A percentile compares a stretch with the other conserved stretches of the same genome.
phyloP scores from a whole-genome alignment of 768 basidiomycete genomes.

The Pulveroboletus ravenelii region DNA sequence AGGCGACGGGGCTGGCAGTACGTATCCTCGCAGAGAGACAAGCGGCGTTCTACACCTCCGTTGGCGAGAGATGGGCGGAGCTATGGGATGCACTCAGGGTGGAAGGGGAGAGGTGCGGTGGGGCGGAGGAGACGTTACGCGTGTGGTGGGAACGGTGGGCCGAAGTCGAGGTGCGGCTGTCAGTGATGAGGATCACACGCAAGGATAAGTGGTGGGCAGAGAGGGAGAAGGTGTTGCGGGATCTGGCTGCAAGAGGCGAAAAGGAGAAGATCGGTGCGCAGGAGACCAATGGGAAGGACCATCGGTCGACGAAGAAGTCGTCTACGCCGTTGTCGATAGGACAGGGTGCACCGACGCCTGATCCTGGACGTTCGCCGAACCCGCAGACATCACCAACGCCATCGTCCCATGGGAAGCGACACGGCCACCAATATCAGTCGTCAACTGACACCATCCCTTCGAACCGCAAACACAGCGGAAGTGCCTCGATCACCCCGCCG shows the following conservation, averaged over 20 bases:
- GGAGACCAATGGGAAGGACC: constrained; percentile 15
- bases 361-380: constrained; percentile 23
- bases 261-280: constrained; percentile 12
- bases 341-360: constrained; percentile 19
- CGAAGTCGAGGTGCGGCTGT: constrained; percentile 54
- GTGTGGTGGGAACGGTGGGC: constrained; percentile 70
- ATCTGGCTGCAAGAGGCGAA: constrained; percentile 11
- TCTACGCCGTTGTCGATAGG: constrained; percentile 2
- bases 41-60: constrained; percentile 52
- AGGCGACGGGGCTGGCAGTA: constrained; percentile 53
- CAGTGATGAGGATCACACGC: constrained; percentile 34
- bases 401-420: constrained; percentile 17
- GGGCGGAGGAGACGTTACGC: constrained; percentile 60
- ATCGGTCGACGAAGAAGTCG: constrained; percentile 11
- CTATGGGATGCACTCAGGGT: constrained; percentile 81
- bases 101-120: constrained; percentile 65
- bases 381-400: constrained; percentile 24
- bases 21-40: constrained; percentile 54
- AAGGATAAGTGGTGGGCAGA: constrained; percentile 35
- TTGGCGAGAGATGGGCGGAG: constrained; percentile 66
- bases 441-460: constrained; percentile 22
- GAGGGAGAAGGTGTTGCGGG: constrained; percentile 23
- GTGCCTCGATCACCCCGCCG: constrained; percentile 12
- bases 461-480: constrained; percentile 27
- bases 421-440: constrained; percentile 28